Conservation (phyloP, 1,284 basidiomycete species). For the Fomitopsis betulina region DNA sequence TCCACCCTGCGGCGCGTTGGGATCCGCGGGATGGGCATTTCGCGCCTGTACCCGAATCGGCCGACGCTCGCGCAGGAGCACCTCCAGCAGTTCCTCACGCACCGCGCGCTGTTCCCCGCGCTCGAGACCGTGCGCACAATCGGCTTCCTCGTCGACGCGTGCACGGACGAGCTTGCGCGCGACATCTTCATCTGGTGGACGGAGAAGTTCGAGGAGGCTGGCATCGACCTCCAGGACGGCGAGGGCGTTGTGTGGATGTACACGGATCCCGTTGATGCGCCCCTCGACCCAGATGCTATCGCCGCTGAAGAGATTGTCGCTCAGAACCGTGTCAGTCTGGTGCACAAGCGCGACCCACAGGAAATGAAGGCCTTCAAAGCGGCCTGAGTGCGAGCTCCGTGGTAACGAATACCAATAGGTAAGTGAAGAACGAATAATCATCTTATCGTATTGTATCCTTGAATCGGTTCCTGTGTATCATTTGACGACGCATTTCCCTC, state of each 20-base stretch:
- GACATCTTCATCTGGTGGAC: slow-evolving; percentile 53
- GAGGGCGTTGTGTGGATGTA: slow-evolving; percentile 49
- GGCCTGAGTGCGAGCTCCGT: background rate
- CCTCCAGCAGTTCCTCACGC: slow-evolving; percentile 35
- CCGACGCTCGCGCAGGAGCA: slow-evolving; percentile 31
- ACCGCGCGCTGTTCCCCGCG: slow-evolving; percentile 36
- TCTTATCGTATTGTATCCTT: background rate
- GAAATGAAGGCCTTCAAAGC: background rate
- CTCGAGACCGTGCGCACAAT: slow-evolving; percentile 43
- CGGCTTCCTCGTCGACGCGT: slow-evolving; percentile 41
- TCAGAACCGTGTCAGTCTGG: background rate
- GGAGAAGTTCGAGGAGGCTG: slow-evolving; percentile 43
- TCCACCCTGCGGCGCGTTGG: slow-evolving; percentile 40
- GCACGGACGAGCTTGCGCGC: slow-evolving; percentile 37
- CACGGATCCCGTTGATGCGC: slow-evolving; percentile 1
- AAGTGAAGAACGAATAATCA: background rate
- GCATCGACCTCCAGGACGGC: slow-evolving; percentile 47
- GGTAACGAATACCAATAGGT: background rate
- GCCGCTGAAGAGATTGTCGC: background rate
- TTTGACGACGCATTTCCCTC: background rate
- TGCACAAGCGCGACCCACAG: slow-evolving; percentile 4
- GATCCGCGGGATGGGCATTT: slow-evolving; percentile 36
- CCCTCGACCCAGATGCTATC: background rate
- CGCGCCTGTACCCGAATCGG: slow-evolving; percentile 40
- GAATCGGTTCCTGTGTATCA: background rate